phyloP scores from a whole-genome alignment of 768 basidiomycete genomes.

The Phanerochaete sordida region DNA sequence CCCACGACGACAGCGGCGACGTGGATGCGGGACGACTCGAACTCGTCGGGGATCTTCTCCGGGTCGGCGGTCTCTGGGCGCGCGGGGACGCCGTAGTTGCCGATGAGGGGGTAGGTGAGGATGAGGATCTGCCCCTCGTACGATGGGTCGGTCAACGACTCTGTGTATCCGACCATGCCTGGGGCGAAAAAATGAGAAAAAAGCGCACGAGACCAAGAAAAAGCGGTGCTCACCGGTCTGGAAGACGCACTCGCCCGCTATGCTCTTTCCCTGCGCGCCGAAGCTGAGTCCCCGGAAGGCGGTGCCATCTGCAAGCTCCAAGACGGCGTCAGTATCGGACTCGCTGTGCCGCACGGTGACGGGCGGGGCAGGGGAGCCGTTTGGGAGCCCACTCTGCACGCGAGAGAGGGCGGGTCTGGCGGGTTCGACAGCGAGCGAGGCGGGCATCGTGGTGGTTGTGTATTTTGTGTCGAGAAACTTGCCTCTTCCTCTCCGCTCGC shows the following conservation, averaged over 20 bases:
- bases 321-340: conserved; percentile 52
- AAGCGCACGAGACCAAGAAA: neutral
- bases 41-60: conserved; percentile 65
- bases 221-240: conserved; percentile 77
- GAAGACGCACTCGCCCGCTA: conserved; percentile 98
- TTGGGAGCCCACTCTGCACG: conserved; percentile 37
- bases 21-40: conserved; percentile 95
- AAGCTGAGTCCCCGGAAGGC: conserved; percentile 89
- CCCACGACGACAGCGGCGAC: conserved; percentile 88
- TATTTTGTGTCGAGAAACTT: conserved; percentile 17
- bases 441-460: conserved; percentile 4
- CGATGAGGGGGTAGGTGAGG: conserved; percentile 93
- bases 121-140: conserved; percentile 98
- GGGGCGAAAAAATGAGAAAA: neutral
- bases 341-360: conserved; percentile 28
- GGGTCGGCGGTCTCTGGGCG: conserved; percentile 44
- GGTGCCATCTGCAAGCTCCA: conserved; percentile 89
- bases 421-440: conserved; percentile 16
- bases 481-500: conserved; percentile 31
- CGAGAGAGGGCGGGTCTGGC: conserved; percentile 43
- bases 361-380: conserved; percentile 32
- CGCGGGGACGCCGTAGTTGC: conserved; percentile 95
- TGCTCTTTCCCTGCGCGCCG: conserved; percentile 86
- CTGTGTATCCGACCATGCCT: conserved; percentile 99
- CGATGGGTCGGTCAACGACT: conserved; percentile 96